Base-by-base conservation (phyloP, 345 rosid genomes). In the Fremontodendron californicum region DNA sequence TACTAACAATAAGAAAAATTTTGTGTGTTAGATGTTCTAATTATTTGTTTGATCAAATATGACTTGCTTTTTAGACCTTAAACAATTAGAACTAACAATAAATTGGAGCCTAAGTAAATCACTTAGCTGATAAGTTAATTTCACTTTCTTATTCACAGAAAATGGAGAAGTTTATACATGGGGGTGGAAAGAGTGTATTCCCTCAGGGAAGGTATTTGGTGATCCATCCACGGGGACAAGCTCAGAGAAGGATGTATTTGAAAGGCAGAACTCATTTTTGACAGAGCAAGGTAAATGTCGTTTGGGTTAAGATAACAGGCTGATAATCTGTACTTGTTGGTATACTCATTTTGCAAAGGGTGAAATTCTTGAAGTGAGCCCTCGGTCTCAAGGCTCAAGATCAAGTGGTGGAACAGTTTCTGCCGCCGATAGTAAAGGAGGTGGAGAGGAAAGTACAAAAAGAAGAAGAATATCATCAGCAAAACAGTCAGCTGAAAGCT, bases 111-210 rank as follows among this genome's bases (percentile, higher is more conserved):
- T 9, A 9, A n/a, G 61, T 49, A 33, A 51, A 71, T 6, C 29
- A 35, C 51, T 40, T 71, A 72, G 27, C 4, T 49, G 45, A 51
- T 51, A 51, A 2, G 45, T 71, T 4, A 33, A 60, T 65, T 54
- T 71, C 63, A 8, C 40, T 81, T 82, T 67, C 19, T 16, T 81
- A 60, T 80, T 79, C 48, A 67, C 83, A 96, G 99, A 86, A 54
- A 79, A 35, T 21, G 97, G 89, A 42, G 93, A 91, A 74, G 94
- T 96, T 70, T 94, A 87, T 77, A 94, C 99, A 37, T 96, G 99
- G 99, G 99, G 99, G 63, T 96, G 99, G 99, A 92, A 85, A 78
- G 99, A 96, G 82, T 96, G 99, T 80, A 85, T 96, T 78, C 98
- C 99, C 40, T 86, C 99, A 10, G 99, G 98, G 71, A 92, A 87